Conservation (phyloP, 2,329 filamentous ascomycete species). For the Eurotiales sp. region DNA sequence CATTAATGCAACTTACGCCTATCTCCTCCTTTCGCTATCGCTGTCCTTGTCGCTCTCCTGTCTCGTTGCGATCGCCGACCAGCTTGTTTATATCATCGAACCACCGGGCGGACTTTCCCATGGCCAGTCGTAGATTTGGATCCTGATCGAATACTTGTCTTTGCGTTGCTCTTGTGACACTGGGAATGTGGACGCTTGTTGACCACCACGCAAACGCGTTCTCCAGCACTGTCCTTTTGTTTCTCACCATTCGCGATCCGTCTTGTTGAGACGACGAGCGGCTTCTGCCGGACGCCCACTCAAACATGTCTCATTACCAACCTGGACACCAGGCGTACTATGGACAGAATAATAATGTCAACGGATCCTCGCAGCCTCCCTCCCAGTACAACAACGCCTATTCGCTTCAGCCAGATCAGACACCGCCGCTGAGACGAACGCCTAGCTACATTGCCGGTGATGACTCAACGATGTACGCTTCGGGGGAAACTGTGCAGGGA, state of each 20-base stretch:
- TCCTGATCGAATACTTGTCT: not conserved
- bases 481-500: conserved; percentile 6
- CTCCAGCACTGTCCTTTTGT: not conserved
- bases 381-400: conserved; percentile 39
- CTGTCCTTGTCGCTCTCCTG: too few species aligned
- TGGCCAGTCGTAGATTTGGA: not conserved
- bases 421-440: conserved; percentile 49
- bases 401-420: conserved; percentile 36
- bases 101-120: not conserved
- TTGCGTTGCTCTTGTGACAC: not conserved
- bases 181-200: conserved; percentile 1
- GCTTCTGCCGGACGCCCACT: not conserved
- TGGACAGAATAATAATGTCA: conserved; percentile 23
- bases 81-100: not conserved
- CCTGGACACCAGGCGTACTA: conserved; percentile 50
- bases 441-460: conserved; percentile 75
- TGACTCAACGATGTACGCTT: conserved; percentile 47
- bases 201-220: not conserved
- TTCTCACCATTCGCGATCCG: not conserved
- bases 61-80: conserved; percentile 3
- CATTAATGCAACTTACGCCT: too few species aligned
- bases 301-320: conserved; percentile 52
- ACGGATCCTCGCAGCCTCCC: conserved; percentile 26
- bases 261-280: not conserved
- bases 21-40: too few species aligned